Conservation (phyloP, 2,329 filamentous ascomycete genomes). For the Neofusicoccum sp. region DNA sequence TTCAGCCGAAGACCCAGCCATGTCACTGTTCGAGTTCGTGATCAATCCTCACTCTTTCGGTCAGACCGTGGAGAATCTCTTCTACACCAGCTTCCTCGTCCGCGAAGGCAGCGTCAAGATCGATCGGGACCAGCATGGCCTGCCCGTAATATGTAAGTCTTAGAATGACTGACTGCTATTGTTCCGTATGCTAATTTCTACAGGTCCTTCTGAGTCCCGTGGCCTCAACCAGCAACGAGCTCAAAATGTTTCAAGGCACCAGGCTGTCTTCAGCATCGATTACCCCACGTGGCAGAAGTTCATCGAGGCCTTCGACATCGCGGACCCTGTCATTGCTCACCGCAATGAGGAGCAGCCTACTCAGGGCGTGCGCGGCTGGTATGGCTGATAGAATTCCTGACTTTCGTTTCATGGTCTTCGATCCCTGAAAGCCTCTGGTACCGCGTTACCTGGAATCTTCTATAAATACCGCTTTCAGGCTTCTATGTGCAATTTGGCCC, state of each 20-base stretch:
- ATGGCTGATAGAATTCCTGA: constrained; percentile 46
- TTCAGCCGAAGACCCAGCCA: constrained; percentile 56
- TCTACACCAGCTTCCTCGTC: constrained; percentile 93
- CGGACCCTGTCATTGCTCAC: constrained; percentile 81
- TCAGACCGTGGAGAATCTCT: constrained; percentile 94
- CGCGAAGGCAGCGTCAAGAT: constrained; percentile 78
- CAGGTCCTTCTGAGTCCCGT: constrained; percentile 46
- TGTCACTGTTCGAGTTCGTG: constrained; percentile 81
- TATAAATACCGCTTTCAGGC: not conserved
- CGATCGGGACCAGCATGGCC: constrained; percentile 66
- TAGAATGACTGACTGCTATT: not conserved
- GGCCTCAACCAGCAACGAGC: constrained; percentile 55
- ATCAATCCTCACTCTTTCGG: constrained; percentile 88
- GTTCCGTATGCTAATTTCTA: not conserved
- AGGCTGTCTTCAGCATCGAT: constrained; percentile 86
- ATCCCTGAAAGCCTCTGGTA: not conserved
- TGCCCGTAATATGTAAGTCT: constrained; percentile 77
- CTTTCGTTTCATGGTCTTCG: not conserved
- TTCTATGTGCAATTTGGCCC: too few relatives aligned
- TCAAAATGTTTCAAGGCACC: constrained; percentile 61
- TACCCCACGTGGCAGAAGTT: constrained; percentile 79
- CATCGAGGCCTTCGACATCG: constrained; percentile 72
- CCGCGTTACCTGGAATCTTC: not conserved
- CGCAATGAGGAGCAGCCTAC: constrained; percentile 59
- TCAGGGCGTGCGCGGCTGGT: constrained; percentile 63